phyloP scores from a whole-genome alignment of 306 rosid genomes.

The Cercis canadensis region DNA sequence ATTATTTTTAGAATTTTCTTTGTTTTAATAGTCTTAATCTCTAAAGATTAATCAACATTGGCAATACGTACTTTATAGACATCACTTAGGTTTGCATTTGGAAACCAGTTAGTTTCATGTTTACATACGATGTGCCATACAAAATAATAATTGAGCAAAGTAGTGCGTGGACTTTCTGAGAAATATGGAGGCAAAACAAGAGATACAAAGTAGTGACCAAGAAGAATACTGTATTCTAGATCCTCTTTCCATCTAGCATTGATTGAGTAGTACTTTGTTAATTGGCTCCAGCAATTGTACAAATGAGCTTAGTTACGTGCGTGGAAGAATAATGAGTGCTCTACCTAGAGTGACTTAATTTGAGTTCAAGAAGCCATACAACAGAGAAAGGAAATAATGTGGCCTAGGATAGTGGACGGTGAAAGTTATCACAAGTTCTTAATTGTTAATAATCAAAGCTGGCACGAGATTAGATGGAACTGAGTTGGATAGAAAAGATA shows the following conservation, averaged over 20 bases:
- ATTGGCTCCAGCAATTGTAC: too few relatives aligned
- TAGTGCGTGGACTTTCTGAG: not conserved
- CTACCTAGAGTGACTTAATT: slow-evolving; percentile 7
- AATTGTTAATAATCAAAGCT: not conserved
- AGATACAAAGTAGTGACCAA: too few relatives aligned
- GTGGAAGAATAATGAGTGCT: slow-evolving; percentile 16
- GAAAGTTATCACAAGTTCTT: not conserved
- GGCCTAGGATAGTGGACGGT: slow-evolving; percentile 17
- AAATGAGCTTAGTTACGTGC: too few relatives aligned
- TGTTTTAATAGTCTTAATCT: not conserved
- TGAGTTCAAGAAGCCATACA: slow-evolving; percentile 28
- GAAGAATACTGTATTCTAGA: too few relatives aligned
- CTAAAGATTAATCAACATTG: not conserved
- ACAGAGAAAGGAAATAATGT: not conserved
- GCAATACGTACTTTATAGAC: not conserved
- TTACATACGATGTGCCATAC: not conserved
- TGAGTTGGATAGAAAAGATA: slow-evolving; percentile 2
- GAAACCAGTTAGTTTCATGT: not conserved
- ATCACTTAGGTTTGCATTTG: not conserved
- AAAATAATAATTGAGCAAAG: not conserved
- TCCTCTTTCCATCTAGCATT: too few relatives aligned
- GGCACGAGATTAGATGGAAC: slow-evolving; percentile 3
- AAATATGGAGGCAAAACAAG: not conserved
- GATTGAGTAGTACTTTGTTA: too few relatives aligned
- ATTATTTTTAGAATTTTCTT: not conserved